Evolutionary conservation across 805 yeast genomes (phyloP).

Genomic region (Candida lessepsii): DNA sequence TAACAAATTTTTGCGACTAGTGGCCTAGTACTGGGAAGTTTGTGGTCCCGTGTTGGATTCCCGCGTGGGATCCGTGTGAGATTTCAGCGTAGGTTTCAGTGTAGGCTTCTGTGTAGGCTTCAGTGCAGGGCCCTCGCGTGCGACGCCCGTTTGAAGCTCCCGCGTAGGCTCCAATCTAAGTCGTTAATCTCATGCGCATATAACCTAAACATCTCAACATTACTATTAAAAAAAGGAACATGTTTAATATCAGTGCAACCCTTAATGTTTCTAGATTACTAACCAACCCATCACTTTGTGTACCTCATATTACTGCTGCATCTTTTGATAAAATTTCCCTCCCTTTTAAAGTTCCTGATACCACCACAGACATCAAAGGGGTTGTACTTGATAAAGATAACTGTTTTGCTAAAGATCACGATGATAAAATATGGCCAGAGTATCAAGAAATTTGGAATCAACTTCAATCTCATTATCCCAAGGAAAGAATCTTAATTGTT

Average conservation of each 20-base stretch:
- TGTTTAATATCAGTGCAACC: conserved; percentile 76
- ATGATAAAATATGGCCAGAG: conserved; percentile 74
- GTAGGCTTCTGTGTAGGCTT: too few species aligned
- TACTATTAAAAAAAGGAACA: conserved; percentile 6
- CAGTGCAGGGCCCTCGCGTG: too few species aligned
- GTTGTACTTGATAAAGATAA: conserved; percentile 92
- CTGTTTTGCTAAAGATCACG: conserved; percentile 85
- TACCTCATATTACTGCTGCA: conserved; percentile 59
- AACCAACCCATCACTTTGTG: conserved; percentile 62
- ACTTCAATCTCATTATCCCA: conserved; percentile 59
- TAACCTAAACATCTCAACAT: too few species aligned
- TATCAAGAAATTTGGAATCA: conserved; percentile 51
- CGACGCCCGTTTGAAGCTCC: too few species aligned
- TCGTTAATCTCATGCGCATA: too few species aligned
- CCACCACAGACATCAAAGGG: conserved; percentile 51
- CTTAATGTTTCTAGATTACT: conserved; percentile 61
- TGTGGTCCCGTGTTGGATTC: too few species aligned
- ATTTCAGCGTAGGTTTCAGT: too few species aligned
- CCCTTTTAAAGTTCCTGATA: conserved; percentile 44
- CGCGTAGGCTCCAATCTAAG: too few species aligned
- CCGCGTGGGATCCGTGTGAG: too few species aligned
- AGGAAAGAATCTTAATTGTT: conserved; percentile 66
- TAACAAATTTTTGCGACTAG: background rate
- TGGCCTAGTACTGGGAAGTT: too few species aligned
- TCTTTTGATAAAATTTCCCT: conserved; percentile 61